phyloP scores from a whole-genome alignment of 2,329 filamentous ascomycete species.

The Botryotinia narcissicola region DNA sequence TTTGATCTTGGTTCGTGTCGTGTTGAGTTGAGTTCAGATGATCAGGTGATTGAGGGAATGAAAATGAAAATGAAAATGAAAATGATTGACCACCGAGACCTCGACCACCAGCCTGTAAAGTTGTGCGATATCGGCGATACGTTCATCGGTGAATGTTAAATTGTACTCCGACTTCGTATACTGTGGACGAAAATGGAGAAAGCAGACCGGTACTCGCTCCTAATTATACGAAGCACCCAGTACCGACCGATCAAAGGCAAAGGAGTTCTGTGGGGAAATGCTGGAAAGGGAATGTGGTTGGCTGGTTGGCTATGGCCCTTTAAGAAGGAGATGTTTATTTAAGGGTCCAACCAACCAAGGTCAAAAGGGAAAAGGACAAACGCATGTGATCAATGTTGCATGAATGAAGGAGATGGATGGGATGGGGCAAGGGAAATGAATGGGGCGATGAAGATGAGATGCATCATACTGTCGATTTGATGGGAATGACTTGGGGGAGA shows the following conservation, averaged over 20 bases:
- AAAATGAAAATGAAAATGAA: neutral
- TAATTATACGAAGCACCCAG: too few relatives aligned
- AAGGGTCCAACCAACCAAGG: neutral
- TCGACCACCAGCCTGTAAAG: neutral
- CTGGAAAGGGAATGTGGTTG: neutral
- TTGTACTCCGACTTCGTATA: neutral
- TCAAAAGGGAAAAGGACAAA: neutral
- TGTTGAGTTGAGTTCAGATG: neutral
- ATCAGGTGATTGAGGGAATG: neutral
- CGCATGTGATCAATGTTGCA: neutral
- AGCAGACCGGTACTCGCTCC: neutral
- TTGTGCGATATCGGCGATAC: neutral
- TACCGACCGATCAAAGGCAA: neutral
- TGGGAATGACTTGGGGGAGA: neutral
- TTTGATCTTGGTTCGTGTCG: neutral
- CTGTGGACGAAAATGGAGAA: too few relatives aligned
- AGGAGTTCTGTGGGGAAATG: neutral
- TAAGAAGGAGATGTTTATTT: neutral
- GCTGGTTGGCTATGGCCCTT: neutral
- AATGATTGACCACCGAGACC: neutral
- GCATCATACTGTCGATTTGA: neutral
- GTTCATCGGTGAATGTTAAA: neutral
- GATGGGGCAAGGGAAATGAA: neutral
- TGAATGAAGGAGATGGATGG: neutral
- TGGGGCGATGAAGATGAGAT: neutral